phyloP scores from a whole-genome alignment of 1,284 basidiomycete species.

The Leccinum solheimii region DNA sequence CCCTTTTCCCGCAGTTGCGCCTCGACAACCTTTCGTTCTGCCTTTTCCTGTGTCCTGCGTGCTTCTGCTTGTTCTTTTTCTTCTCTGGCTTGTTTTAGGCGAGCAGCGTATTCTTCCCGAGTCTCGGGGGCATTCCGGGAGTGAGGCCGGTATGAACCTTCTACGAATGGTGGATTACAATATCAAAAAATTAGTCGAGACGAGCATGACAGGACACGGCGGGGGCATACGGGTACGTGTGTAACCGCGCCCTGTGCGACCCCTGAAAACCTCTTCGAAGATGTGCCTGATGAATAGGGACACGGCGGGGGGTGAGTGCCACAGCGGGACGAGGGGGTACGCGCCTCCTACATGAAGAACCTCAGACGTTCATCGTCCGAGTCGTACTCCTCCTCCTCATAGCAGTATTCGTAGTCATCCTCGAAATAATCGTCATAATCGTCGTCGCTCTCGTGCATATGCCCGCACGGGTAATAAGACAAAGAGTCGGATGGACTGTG shows the following conservation, averaged over 20 bases:
- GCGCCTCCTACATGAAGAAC: conserved; percentile 44
- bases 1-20: conserved; percentile 33
- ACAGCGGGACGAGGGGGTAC: not conserved
- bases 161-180: conserved; percentile 17
- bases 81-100: conserved; percentile 49
- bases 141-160: conserved; percentile 19
- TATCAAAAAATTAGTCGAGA: conserved; percentile 11
- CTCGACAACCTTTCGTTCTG: conserved; percentile 51
- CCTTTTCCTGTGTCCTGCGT: conserved; percentile 47
- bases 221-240: conserved; percentile 25
- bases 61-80: conserved; percentile 54
- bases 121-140: conserved; percentile 40
- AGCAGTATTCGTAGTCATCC: conserved; percentile 38
- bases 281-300: conserved; percentile 39
- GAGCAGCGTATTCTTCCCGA: conserved; percentile 49
- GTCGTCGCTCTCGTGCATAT: conserved; percentile 21
- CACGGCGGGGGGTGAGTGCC: conserved; percentile 3
- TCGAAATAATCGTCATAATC: conserved; percentile 35
- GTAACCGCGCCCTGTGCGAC: conserved; percentile 35
- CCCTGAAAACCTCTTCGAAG: conserved; percentile 46
- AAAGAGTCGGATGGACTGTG: conserved; percentile 38
- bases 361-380: conserved; percentile 36
- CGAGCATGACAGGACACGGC: conserved; percentile 1
- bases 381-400: conserved; percentile 38
- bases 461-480: conserved; percentile 21